These are phyloP conservation scores for Blastobotrys americana DNA, from an alignment of 805 yeast genomes.

Conservation along the genomic window DNA sequence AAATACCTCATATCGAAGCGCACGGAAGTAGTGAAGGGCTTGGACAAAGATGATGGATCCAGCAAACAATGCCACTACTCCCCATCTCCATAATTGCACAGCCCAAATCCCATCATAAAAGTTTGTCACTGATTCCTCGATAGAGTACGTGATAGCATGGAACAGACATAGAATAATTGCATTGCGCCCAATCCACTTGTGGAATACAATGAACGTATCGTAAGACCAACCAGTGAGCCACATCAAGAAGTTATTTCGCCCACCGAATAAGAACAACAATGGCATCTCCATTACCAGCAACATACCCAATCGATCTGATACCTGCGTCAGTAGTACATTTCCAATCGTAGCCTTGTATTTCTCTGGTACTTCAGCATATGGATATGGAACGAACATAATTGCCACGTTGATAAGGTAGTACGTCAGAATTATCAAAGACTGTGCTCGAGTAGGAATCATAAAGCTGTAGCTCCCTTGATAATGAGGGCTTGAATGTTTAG, in stretches of 20 bases:
- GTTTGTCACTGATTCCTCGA: constrained; percentile 28
- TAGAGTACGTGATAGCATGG: constrained; percentile 51
- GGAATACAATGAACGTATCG: constrained; percentile 54
- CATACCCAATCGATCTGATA: constrained; percentile 28
- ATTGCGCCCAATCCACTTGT: constrained; percentile 54
- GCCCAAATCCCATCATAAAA: constrained; percentile 4
- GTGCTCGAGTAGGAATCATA: constrained; percentile 35
- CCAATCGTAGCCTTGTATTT: not conserved
- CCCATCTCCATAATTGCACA: constrained; percentile 28
- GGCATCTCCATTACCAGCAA: constrained; percentile 42
- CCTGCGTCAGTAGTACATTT: not conserved
- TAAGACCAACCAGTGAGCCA: constrained; percentile 55
- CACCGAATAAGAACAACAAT: constrained; percentile 49
- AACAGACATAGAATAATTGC: constrained; percentile 42
- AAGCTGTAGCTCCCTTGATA: constrained; percentile 14
- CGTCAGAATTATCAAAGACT: constrained; percentile 31
- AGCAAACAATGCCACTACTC: constrained; percentile 37
- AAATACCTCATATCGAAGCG: constrained; percentile 51
- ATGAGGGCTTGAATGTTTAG: constrained; percentile 22
- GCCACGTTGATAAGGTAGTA: constrained; percentile 30
- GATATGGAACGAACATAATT: constrained; percentile 23
- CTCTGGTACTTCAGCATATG: not conserved
- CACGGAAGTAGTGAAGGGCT: constrained; percentile 46
- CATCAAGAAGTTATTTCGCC: constrained; percentile 63
- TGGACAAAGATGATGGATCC: constrained; percentile 41